Evolutionary conservation across 106 monocot species (phyloP).

Genomic region (Iris macrosiphon): DNA sequence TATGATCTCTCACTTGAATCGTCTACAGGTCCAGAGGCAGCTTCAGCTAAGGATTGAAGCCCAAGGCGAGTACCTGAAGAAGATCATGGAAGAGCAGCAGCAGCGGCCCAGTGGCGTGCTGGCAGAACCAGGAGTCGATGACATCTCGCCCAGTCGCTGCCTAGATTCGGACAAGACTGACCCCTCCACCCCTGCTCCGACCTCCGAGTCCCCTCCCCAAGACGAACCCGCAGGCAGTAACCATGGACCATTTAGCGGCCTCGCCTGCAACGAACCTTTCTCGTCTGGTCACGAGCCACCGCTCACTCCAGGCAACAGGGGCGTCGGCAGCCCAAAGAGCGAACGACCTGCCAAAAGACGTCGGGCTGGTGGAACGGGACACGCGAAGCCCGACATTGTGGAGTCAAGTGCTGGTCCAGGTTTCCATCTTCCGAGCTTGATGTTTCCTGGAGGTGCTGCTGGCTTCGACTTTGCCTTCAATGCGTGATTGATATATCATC

Average conservation of each 20-base stretch:
- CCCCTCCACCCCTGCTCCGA: background rate
- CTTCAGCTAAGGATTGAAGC: constrained; percentile 45
- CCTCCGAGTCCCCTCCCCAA: background rate
- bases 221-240: background rate
- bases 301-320: background rate
- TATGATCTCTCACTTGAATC: no score
- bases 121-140: constrained; percentile 18
- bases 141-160: background rate
- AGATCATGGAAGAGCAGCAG: constrained; percentile 45
- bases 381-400: no score
- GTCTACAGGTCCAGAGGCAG: constrained; percentile 40
- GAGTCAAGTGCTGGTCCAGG: no score
- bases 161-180: constrained; percentile 10
- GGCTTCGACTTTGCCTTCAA: no score
- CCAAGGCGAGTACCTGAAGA: constrained; percentile 39
- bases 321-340: background rate
- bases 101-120: constrained; percentile 33
- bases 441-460: no score
- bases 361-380: no score
- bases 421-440: no score
- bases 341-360: background rate
- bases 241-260: no score
- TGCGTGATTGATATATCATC: no score
- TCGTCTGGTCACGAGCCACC: background rate
- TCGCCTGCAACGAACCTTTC: background rate